Evolutionary conservation across 139 green algal species (phyloP).

Genomic region (Auxenochlorella protothecoides): DNA sequence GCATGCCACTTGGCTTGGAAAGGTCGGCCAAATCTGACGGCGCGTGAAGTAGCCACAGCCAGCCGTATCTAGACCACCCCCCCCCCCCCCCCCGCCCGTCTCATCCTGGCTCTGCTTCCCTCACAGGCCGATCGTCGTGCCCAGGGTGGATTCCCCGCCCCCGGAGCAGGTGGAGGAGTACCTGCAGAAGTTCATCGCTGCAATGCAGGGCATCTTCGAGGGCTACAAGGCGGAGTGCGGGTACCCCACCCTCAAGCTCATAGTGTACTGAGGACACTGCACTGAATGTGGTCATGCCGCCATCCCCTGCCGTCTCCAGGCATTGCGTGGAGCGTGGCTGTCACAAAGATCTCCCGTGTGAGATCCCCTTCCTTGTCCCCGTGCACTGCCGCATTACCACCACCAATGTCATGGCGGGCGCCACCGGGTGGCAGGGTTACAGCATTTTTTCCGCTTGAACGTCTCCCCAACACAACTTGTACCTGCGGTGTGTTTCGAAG

Average conservation of each 20-base stretch:
- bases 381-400: not conserved
- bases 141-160: not conserved
- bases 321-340: not conserved
- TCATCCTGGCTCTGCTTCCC: too few species aligned
- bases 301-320: not conserved
- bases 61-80: too few species aligned
- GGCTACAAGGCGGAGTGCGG: slow-evolving; percentile 13
- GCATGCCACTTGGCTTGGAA: too few species aligned
- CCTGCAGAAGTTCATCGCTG: slow-evolving; percentile 17
- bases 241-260: slow-evolving; percentile 2
- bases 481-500: too few species aligned
- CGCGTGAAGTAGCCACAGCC: too few species aligned
- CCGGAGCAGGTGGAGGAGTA: slow-evolving; percentile 13
- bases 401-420: not conserved
- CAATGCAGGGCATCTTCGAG: slow-evolving; percentile 12
- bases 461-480: too few species aligned
- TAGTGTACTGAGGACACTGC: not conserved
- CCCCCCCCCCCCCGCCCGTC: too few species aligned
- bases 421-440: not conserved
- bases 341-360: too few species aligned
- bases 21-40: too few species aligned
- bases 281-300: not conserved
- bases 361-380: not conserved
- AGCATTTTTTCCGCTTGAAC: not conserved
- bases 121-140: not conserved